Evolutionary conservation across 2,329 filamentous ascomycete genomes (phyloP), one percentile per base, ranked within the genome.

Genomic region (Aspergillus awamori): DNA sequence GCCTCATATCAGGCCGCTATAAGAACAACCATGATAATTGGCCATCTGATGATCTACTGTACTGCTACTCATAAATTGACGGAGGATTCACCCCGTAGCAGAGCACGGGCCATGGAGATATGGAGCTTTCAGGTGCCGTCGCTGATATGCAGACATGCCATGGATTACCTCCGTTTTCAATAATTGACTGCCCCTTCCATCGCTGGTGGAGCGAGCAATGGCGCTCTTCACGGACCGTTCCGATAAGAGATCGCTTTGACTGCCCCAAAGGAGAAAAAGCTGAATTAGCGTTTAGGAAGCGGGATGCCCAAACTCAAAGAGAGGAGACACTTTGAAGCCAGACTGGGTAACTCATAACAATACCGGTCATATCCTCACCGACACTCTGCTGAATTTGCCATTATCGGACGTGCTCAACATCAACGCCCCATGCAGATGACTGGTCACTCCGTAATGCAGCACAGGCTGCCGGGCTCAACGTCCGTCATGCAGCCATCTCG

Each of bases 291-390:
- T 51, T 56, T 43, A 20, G 20, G 33, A 15, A 53, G 30, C 24
- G 41, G 11, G 20, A 52, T 28, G 17, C 26, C 33, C 43, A 53
- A 54, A 26, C 17, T 26, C 8, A 36, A 39, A 22, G 17, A 47
- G 39, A 20, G 45, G 28, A 24, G 24, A 54, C 33, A 53, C 24
- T 8, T 22, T n/a, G 13, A 17, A 45, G 43, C 13, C 47, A 10
- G 8, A 24, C 13, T 30, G 20, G 11, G 28, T 15, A 6, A 11
- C 22, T 17, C 11, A 38, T 24, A 17, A 22, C 5, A 41, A 45
- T 43, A 56, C 41, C 47, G 5, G 53, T 56, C 53, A 56, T 36
- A 47, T 56, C 53, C 57, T 58, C 57, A 58, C 57, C 57, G 48
- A 58, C 57, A 52, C 38, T 58, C 36, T 36, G 28, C 24, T 22